phyloP scores from a whole-genome alignment of 2,329 filamentous ascomycete species.

The Penicillium nordicum region DNA sequence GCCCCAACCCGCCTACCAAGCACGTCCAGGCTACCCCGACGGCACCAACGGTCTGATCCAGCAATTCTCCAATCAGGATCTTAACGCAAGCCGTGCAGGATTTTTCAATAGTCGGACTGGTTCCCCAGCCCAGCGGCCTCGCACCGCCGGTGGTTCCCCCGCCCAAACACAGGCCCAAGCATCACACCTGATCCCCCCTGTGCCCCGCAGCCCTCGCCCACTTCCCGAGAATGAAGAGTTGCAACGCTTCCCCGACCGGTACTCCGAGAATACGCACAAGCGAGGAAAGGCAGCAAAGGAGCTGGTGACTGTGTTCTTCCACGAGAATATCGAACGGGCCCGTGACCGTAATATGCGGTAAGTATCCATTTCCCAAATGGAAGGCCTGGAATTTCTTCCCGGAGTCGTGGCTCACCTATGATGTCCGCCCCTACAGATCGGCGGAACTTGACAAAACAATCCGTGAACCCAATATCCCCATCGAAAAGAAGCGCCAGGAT shows the following conservation, averaged over 20 bases:
- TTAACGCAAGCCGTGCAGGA: constrained; percentile 68
- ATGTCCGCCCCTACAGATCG: constrained; percentile 56
- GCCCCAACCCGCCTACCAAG: constrained; percentile 54
- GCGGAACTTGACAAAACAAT: constrained; percentile 88
- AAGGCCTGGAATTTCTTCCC: neutral
- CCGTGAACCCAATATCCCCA: constrained; percentile 69
- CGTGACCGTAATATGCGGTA: constrained; percentile 93
- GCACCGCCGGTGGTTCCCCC: constrained; percentile 69
- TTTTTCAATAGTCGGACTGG: constrained; percentile 64
- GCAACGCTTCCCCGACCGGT: constrained; percentile 74
- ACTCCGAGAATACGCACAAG: constrained; percentile 81
- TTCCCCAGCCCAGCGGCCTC: constrained; percentile 71
- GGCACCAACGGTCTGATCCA: constrained; percentile 88
- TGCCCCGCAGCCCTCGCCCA: constrained; percentile 56
- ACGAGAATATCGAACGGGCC: constrained; percentile 94
- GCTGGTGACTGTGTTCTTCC: constrained; percentile 79
- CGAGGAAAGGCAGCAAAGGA: constrained; percentile 63
- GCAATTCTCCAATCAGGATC: constrained; percentile 95
- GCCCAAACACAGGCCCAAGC: constrained; percentile 55
- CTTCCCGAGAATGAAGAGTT: constrained; percentile 67
- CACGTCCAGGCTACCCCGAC: constrained; percentile 59
- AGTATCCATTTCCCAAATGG: constrained; percentile 24
- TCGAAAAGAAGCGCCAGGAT: constrained; percentile 76
- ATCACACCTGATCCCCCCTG: constrained; percentile 66
- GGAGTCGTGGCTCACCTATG: neutral